phyloP scores from a whole-genome alignment of 2,329 filamentous ascomycete genomes.

The Penicillium janthinellum region DNA sequence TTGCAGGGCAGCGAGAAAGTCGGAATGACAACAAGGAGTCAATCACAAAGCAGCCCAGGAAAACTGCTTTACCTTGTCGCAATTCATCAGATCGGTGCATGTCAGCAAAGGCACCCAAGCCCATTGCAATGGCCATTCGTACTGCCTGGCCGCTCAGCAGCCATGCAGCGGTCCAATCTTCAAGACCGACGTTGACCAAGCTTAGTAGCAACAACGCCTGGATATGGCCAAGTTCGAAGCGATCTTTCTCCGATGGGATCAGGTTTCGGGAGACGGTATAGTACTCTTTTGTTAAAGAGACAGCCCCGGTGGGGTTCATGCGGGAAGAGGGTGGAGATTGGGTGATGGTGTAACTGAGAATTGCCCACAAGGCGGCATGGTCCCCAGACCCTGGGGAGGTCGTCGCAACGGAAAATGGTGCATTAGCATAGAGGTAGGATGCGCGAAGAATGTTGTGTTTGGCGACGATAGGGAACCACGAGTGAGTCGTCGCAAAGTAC shows the following conservation, averaged over 20 bases:
- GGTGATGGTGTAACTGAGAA: conserved; percentile 46
- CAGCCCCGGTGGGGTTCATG: conserved; percentile 18
- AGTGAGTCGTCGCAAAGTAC: conserved; percentile 61
- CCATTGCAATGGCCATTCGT: conserved; percentile 49
- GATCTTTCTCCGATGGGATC: conserved; percentile 44
- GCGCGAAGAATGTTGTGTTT: conserved; percentile 59
- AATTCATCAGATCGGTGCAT: conserved; percentile 34
- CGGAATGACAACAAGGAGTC: conserved; percentile 56
- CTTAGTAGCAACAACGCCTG: conserved; percentile 50
- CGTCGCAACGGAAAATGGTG: conserved; percentile 38
- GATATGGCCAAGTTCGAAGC: conserved; percentile 46
- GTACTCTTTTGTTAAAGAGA: conserved; percentile 36
- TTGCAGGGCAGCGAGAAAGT: conserved; percentile 48
- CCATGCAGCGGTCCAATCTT: conserved; percentile 55
- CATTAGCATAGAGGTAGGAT: conserved; percentile 57
- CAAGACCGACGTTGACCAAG: conserved; percentile 53
- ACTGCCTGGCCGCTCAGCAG: conserved; percentile 55
- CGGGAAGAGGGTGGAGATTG: conserved; percentile 29
- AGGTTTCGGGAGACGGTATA: conserved; percentile 39
- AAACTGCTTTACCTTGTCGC: conserved; percentile 46
- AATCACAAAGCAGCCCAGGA: conserved; percentile 56
- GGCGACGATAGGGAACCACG: conserved; percentile 62
- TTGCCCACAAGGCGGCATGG: conserved; percentile 48
- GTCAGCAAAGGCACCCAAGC: conserved; percentile 32
- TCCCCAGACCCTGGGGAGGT: conserved; percentile 41